phyloP scores from a whole-genome alignment of 2,329 filamentous ascomycete species.

The Hypoxylon sp. region DNA sequence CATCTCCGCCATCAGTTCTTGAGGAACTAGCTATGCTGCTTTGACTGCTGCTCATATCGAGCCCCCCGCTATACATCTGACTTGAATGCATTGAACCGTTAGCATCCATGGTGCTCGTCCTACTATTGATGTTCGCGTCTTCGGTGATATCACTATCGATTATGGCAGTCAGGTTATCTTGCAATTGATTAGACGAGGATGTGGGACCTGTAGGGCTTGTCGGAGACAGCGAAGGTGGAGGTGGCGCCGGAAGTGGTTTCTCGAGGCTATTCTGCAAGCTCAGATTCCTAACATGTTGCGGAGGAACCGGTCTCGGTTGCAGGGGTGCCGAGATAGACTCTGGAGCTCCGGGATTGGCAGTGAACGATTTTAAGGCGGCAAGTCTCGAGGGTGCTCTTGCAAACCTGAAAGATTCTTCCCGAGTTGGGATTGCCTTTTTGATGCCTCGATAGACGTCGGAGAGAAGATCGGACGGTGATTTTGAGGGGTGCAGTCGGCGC shows the following conservation, averaged over 20 bases:
- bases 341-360: slow-evolving; percentile 45
- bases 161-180: slow-evolving; percentile 53
- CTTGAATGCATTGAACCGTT: slow-evolving; percentile 46
- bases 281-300: slow-evolving; percentile 68
- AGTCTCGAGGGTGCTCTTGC: slow-evolving; percentile 62
- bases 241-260: slow-evolving; percentile 70
- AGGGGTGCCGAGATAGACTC: slow-evolving; percentile 37
- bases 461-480: slow-evolving; percentile 63
- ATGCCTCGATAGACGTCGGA: slow-evolving; percentile 68
- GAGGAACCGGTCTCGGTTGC: slow-evolving; percentile 35
- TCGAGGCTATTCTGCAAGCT: slow-evolving; percentile 70
- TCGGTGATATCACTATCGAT: slow-evolving; percentile 51
- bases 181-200: slow-evolving; percentile 23
- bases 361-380: slow-evolving; percentile 56
- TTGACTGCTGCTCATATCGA: slow-evolving; percentile 64
- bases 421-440: slow-evolving; percentile 62
- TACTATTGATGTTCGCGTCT: slow-evolving; percentile 58
- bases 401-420: slow-evolving; percentile 62
- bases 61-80: slow-evolving; percentile 57
- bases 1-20: slow-evolving; percentile 64
- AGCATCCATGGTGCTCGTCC: slow-evolving; percentile 67
- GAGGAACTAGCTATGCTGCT: slow-evolving; percentile 60
- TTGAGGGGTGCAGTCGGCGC: slow-evolving; percentile 53
- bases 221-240: slow-evolving; percentile 57
- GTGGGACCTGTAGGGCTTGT: slow-evolving; percentile 54